Base-by-base conservation (phyloP, 2,329 filamentous ascomycete species). In the Curvularia sp. region DNA sequence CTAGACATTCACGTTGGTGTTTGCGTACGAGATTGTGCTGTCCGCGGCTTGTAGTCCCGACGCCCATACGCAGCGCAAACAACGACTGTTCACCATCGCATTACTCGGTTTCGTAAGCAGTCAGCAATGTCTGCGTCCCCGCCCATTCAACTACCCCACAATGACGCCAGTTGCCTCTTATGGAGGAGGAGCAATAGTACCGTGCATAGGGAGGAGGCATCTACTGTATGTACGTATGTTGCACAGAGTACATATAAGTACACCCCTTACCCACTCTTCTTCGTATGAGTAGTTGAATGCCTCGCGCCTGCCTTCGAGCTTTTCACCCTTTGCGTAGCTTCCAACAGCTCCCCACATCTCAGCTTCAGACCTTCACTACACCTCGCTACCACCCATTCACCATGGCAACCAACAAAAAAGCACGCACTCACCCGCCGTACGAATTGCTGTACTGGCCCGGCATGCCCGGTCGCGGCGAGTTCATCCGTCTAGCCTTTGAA, bases 381-480 rank as follows among this genome's bases (percentile, higher is more conserved):
- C 15, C 36, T 38, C 43, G 53, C 10, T 5, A 28, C 43, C 48
- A 18, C 36, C 55, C 39, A 39, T 45, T 51, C 12, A 15, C 34
- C 46, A 73, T 72, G 70, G 58, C 71, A 5, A 48, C 67, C 30
- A 65, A 45, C 59, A 71, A 73, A 55, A 71, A 68, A 52, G 62
- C 63, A 28, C 65, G 63, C 51, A 71, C 70, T 60, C 75, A 72
- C 55, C 79, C 70, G 53, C 78, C 81, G 0, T 90, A 89, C 72
- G 81, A 88, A 63, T 83, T 91, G 56, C 80, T 91, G 71, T 93
- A 93, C 82, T 91, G 89, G 85, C 88, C 89, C 18, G 77, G 76
- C 18, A 79, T 92, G 9, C 91, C 91, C 32, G 91, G 91, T 39
- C 88, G 91, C 48, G 91, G 87, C 60, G 91, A 94, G 73, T 86